phyloP scores from a whole-genome alignment of 345 rosid genomes.

The Durio zibethinus region DNA sequence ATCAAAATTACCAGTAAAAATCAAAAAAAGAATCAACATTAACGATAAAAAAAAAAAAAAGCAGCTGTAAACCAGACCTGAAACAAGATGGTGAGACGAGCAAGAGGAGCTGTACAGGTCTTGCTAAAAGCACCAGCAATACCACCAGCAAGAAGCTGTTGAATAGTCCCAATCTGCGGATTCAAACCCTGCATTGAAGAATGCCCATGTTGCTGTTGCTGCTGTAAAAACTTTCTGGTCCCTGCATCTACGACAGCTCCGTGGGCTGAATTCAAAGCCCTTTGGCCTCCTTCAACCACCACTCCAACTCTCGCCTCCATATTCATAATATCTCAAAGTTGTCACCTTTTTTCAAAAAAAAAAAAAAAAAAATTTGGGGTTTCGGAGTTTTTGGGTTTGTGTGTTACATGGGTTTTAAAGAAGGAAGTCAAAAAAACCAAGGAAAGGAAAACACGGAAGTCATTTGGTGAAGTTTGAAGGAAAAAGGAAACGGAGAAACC shows the following conservation, averaged over 20 bases:
- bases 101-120: conserved; percentile 96
- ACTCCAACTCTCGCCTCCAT: conserved; percentile 80
- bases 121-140: conserved; percentile 95
- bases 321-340: conserved; percentile 26
- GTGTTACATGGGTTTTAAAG: conserved; percentile 18
- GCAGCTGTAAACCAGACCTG: conserved; percentile 48
- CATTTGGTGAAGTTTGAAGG: background rate
- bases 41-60: background rate
- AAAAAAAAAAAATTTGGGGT: background rate
- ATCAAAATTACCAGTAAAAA: background rate
- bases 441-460: background rate
- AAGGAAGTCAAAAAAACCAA: background rate
- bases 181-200: conserved; percentile 29
- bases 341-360: background rate
- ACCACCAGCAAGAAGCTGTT: conserved; percentile 82
- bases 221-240: conserved; percentile 51
- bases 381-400: background rate
- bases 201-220: conserved; percentile 25
- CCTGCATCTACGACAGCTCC: conserved; percentile 57
- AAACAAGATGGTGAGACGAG: conserved; percentile 90
- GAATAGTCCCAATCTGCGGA: conserved; percentile 46
- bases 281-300: conserved; percentile 70
- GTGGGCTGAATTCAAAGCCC: conserved; percentile 57
- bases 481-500: background rate
- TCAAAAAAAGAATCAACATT: background rate